Evolutionary conservation across 768 basidiomycete species (phyloP).

Genomic region (Pleurotus salmoneostramineus): DNA sequence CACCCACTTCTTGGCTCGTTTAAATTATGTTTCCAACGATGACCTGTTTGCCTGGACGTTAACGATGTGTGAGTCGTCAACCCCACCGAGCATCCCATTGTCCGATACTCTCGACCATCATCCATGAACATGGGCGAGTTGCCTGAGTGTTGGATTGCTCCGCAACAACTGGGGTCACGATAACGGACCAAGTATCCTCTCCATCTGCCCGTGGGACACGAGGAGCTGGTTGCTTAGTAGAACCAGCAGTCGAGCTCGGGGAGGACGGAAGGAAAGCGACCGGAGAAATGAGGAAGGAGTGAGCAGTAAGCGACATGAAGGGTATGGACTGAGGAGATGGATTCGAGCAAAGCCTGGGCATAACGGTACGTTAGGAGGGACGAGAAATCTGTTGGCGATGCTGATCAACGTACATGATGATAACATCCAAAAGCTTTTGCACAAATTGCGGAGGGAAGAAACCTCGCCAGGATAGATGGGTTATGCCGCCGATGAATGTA

Average conservation of each 20-base stretch:
- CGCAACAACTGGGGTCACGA: slow-evolving; percentile 24
- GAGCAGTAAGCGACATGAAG: slow-evolving; percentile 42
- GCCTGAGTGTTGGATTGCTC: background rate
- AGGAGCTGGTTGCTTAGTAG: background rate
- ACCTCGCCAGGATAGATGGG: slow-evolving; percentile 59
- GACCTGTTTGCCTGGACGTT: background rate
- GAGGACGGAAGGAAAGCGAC: slow-evolving; percentile 44
- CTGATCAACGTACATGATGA: slow-evolving; percentile 6
- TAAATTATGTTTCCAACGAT: background rate
- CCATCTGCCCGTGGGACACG: slow-evolving; percentile 39
- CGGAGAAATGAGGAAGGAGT: slow-evolving; percentile 41
- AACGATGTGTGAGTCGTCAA: slow-evolving; percentile 11
- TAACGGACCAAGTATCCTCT: slow-evolving; percentile 49
- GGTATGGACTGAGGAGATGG: slow-evolving; percentile 10
- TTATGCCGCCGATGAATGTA: slow-evolving; percentile 38
- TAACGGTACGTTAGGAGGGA: too few species aligned
- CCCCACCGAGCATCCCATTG: slow-evolving; percentile 36
- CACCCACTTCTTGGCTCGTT: slow-evolving; percentile 1
- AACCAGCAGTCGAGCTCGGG: background rate
- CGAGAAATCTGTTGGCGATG: too few species aligned
- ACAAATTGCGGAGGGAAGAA: slow-evolving; percentile 51
- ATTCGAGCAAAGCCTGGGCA: background rate
- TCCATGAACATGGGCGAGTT: slow-evolving; percentile 27
- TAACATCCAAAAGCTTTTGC: slow-evolving; percentile 42
- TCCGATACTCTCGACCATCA: slow-evolving; percentile 39